Conservation (phyloP, 2,329 filamentous ascomycete genomes). For the Orbilia brochopaga region DNA sequence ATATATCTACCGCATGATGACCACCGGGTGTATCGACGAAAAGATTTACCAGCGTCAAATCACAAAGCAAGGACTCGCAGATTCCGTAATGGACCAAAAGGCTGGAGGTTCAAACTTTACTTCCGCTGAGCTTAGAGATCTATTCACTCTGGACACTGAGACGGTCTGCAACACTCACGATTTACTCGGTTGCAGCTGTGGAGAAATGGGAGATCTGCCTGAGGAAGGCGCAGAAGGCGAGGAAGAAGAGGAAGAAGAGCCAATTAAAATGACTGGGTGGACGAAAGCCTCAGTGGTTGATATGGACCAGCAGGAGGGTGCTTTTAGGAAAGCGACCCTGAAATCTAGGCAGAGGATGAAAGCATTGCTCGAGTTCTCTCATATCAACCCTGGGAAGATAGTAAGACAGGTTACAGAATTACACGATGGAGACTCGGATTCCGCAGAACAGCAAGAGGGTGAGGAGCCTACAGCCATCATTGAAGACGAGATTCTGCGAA, state of each 20-base stretch:
- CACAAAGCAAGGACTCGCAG: slow-evolving; percentile 72
- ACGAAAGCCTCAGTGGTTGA: slow-evolving; percentile 55
- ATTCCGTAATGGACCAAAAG: slow-evolving; percentile 74
- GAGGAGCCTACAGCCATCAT: slow-evolving; percentile 55
- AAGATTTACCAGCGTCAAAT: slow-evolving; percentile 77
- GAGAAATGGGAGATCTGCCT: slow-evolving; percentile 62
- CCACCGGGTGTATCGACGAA: slow-evolving; percentile 73
- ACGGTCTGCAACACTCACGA: slow-evolving; percentile 72
- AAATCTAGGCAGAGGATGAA: slow-evolving; percentile 40
- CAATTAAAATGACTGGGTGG: slow-evolving; percentile 52
- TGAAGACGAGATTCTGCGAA: slow-evolving; percentile 63
- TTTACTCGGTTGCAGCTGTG: slow-evolving; percentile 69
- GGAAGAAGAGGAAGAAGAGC: slow-evolving; percentile 56
- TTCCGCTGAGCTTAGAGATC: slow-evolving; percentile 68
- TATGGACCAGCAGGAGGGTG: slow-evolving; percentile 56
- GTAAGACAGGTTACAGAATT: slow-evolving; percentile 16
- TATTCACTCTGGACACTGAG: slow-evolving; percentile 70
- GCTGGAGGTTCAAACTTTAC: slow-evolving; percentile 68
- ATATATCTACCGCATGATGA: slow-evolving; percentile 72
- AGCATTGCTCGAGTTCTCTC: slow-evolving; percentile 49
- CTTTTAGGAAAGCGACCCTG: slow-evolving; percentile 44
- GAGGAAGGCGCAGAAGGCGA: slow-evolving; percentile 56
- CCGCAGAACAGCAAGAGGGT: slow-evolving; percentile 53
- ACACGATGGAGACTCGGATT: neutral
- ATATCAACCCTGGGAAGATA: slow-evolving; percentile 53